Evolutionary conservation across 371 early-diverging fungal species (phyloP).

Genomic region (Sporodiniella umbellata): DNA sequence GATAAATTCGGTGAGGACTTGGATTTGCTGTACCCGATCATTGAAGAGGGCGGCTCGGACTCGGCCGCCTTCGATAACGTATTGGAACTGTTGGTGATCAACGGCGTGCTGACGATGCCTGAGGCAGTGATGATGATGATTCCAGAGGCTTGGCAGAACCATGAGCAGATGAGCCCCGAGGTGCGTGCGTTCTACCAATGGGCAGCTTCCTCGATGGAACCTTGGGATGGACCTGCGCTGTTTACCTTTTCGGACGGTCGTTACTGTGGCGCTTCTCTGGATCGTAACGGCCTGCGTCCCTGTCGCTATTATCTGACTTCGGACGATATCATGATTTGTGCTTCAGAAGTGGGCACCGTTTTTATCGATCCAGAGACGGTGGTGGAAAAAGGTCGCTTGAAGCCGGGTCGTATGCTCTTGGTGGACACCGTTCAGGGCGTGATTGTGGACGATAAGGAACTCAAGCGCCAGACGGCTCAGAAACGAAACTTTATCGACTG

Average conservation of each 20-base stretch:
- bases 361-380: conserved; percentile 78
- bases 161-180: conserved; percentile 78
- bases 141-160: conserved; percentile 97
- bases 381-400: conserved; percentile 88
- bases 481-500: conserved; percentile 79
- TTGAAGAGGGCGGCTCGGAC: conserved; percentile 96
- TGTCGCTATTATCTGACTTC: conserved; percentile 93
- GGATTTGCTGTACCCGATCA: conserved; percentile 86
- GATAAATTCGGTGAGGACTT: conserved; percentile 77
- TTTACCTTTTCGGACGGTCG: conserved; percentile 96
- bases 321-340: conserved; percentile 95
- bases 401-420: conserved; percentile 95
- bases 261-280: conserved; percentile 92
- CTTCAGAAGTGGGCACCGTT: conserved; percentile 94
- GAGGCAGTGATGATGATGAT: conserved; percentile 98
- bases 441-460: conserved; percentile 86
- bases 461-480: conserved; percentile 73
- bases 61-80: conserved; percentile 97
- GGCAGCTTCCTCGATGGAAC: conserved; percentile 96
- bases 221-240: conserved; percentile 98
- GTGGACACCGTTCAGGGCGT: conserved; percentile 93
- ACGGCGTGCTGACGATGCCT: conserved; percentile 85
- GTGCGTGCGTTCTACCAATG: conserved; percentile 93
- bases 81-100: conserved; percentile 87
- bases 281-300: conserved; percentile 96